Evolutionary conservation across 768 basidiomycete species (phyloP).

Genomic region (Tylopilus rubrobrunneus): DNA sequence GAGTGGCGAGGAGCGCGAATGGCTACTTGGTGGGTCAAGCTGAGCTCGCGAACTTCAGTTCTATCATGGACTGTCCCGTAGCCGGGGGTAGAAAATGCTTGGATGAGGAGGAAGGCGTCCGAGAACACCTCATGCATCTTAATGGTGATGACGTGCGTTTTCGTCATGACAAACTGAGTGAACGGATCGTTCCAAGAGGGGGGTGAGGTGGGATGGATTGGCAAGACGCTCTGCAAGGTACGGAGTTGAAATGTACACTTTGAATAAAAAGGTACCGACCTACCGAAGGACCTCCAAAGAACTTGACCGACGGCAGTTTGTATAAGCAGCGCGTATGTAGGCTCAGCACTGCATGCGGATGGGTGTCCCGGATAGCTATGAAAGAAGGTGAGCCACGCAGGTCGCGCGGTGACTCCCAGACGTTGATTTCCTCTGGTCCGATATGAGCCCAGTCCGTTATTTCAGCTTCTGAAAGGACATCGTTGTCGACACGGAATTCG

Average conservation of each 20-base stretch:
- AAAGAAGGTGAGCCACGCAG: neutral
- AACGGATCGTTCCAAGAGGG: neutral
- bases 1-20: neutral
- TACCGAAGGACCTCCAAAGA: neutral
- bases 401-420: neutral
- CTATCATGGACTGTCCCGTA: neutral
- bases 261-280: neutral
- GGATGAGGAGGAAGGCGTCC: neutral
- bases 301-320: neutral
- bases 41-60: neutral
- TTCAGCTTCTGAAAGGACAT: neutral
- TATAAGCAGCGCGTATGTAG: neutral
- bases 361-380: neutral
- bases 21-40: neutral
- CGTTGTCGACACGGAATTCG: neutral
- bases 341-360: neutral
- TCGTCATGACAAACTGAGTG: neutral
- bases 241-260: neutral
- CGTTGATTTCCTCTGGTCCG: neutral
- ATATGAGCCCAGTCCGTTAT: neutral
- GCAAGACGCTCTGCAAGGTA: neutral
- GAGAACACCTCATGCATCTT: neutral
- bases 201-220: neutral
- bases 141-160: neutral
- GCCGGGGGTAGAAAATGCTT: neutral